Evolutionary conservation across 2,329 filamentous ascomycete species (phyloP).

Genomic region (Aspergillus pseudoviridinutans): DNA sequence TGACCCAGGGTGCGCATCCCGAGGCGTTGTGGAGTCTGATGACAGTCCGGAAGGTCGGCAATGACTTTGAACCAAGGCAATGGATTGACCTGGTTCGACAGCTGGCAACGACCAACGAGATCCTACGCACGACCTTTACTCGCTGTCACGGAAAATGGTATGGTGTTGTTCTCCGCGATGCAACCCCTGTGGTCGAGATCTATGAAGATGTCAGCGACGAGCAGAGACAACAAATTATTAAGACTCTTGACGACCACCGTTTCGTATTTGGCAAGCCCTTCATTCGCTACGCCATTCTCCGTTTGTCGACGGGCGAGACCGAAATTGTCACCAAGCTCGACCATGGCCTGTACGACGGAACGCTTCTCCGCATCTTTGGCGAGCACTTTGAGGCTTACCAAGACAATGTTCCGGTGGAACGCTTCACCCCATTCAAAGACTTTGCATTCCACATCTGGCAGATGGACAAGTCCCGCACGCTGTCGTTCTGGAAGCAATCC

Average conservation of each 20-base stretch:
- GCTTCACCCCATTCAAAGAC: constrained; percentile 20
- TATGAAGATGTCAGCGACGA: constrained; percentile 9
- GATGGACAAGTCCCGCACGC: not conserved
- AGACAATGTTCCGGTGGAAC: constrained; percentile 6
- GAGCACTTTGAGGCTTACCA: constrained; percentile 28
- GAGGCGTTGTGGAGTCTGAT: constrained; percentile 1
- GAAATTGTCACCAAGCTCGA: constrained; percentile 33
- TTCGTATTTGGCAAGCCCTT: constrained; percentile 33
- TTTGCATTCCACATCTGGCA: constrained; percentile 19
- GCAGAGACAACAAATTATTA: constrained; percentile 17
- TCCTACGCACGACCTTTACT: constrained; percentile 10
- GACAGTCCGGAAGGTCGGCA: not conserved
- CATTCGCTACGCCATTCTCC: constrained; percentile 31
- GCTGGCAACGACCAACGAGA: constrained; percentile 9
- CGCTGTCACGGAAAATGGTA: constrained; percentile 4
- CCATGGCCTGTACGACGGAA: constrained; percentile 36
- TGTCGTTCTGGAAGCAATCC: constrained; percentile 1
- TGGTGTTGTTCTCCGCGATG: constrained; percentile 15
- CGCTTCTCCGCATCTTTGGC: constrained; percentile 36
- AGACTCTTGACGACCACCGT: constrained; percentile 20
- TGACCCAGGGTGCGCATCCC: not conserved
- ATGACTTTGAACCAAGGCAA: constrained; percentile 8
- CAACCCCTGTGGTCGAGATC: constrained; percentile 6
- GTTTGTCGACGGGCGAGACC: constrained; percentile 15
- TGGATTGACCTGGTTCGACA: constrained; percentile 11